phyloP scores from a whole-genome alignment of 148 eudicot species.

The Nepenthes mirabilis region DNA sequence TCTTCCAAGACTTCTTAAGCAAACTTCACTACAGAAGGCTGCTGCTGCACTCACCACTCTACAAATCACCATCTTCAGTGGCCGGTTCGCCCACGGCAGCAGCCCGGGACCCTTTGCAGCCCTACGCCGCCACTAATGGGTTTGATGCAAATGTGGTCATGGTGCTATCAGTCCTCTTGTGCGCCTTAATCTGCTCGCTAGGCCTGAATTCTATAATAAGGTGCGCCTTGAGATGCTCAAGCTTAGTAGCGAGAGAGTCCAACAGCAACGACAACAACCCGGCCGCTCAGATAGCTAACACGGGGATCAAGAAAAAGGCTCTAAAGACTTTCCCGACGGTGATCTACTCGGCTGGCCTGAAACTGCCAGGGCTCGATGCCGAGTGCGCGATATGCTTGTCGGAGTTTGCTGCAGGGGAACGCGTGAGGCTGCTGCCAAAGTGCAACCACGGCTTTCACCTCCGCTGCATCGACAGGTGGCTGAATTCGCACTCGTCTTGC shows the following conservation, averaged over 20 bases:
- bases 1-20: not conserved
- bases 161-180: slow-evolving; percentile 75
- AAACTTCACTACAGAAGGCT: slow-evolving; percentile 45
- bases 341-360: slow-evolving; percentile 30
- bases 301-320: slow-evolving; percentile 67
- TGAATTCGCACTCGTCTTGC: slow-evolving; percentile 69
- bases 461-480: slow-evolving; percentile 69
- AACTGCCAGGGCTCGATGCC: slow-evolving; percentile 35
- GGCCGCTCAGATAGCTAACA: slow-evolving; percentile 31
- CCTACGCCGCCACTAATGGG: slow-evolving; percentile 20
- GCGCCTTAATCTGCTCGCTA: slow-evolving; percentile 78
- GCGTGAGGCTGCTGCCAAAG: slow-evolving; percentile 48
- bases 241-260: slow-evolving; percentile 20
- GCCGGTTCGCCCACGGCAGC: slow-evolving; percentile 14
- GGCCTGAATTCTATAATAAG: slow-evolving; percentile 60
- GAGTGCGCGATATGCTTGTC: slow-evolving; percentile 71
- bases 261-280: slow-evolving; percentile 10
- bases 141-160: slow-evolving; percentile 79
- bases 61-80: slow-evolving; percentile 13
- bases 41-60: slow-evolving; percentile 27
- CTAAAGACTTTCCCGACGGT: slow-evolving; percentile 49
- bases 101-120: slow-evolving; percentile 18
- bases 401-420: slow-evolving; percentile 41
- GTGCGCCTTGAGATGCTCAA: slow-evolving; percentile 71
- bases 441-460: slow-evolving; percentile 83